These are phyloP conservation scores for Cyberlindnera euphorbiae DNA, from an alignment of 805 yeast genomes.

Conservation along the genomic window DNA sequence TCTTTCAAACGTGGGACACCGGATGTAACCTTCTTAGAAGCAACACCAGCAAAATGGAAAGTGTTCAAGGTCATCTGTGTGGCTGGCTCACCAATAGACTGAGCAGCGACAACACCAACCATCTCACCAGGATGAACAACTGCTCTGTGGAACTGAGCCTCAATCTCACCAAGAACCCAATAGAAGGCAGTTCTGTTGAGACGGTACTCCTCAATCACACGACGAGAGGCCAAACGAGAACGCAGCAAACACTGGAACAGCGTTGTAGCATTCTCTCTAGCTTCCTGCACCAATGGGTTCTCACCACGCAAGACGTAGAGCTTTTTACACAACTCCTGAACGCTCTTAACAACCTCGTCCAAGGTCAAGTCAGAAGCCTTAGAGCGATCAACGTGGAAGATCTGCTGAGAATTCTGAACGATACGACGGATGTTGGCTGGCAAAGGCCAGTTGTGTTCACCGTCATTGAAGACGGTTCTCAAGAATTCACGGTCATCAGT, in stretches of 20 bases:
- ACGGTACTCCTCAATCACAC: constrained; percentile 88
- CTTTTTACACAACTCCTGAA: constrained; percentile 60
- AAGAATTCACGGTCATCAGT: constrained; percentile 70
- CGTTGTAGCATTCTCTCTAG: constrained; percentile 87
- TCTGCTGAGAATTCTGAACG: constrained; percentile 93
- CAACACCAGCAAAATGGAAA: constrained; percentile 97
- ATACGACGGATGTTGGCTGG: constrained; percentile 97
- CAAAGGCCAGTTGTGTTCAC: constrained; percentile 95
- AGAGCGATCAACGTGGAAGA: constrained; percentile 87
- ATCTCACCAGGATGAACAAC: constrained; percentile 96
- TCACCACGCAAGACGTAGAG: constrained; percentile 80
- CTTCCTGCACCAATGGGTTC: constrained; percentile 67
- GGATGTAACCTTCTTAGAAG: constrained; percentile 90
- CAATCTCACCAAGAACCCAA: constrained; percentile 94
- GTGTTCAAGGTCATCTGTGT: constrained; percentile 97
- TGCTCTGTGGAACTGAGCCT: constrained; percentile 87
- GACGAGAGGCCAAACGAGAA: constrained; percentile 85
- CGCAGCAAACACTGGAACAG: constrained; percentile 89
- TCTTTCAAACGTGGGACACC: constrained; percentile 98
- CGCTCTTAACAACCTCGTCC: constrained; percentile 71
- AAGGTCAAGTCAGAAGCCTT: constrained; percentile 88
- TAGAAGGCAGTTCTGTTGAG: constrained; percentile 82
- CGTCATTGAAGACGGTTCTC: constrained; percentile 83
- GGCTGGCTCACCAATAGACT: constrained; percentile 97
- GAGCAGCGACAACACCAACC: constrained; percentile 98